These are phyloP conservation scores for Macadamia integrifolia DNA, from an alignment of 164 flowering plant species.

Conservation along the genomic window DNA sequence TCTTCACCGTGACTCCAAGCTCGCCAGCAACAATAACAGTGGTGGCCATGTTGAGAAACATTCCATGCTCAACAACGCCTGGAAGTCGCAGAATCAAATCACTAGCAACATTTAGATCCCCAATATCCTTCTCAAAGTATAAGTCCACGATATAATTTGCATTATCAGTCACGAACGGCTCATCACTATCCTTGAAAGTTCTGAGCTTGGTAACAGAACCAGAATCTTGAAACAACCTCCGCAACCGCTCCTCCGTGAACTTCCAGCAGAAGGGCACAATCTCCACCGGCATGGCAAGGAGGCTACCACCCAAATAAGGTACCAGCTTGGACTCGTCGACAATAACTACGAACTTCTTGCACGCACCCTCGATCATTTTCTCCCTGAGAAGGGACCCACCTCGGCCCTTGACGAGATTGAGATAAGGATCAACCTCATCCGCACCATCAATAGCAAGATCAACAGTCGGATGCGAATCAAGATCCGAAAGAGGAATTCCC, in stretches of 20 bases:
- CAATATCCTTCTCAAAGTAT: constrained; percentile 65
- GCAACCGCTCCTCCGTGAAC: constrained; percentile 47
- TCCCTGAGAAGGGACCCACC: constrained; percentile 89
- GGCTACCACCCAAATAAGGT: constrained; percentile 56
- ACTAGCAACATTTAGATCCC: constrained; percentile 67
- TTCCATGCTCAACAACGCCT: constrained; percentile 94
- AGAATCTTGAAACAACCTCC: constrained; percentile 42
- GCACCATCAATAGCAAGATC: constrained; percentile 95
- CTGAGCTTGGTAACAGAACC: constrained; percentile 75
- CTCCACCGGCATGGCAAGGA: constrained; percentile 85
- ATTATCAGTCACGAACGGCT: constrained; percentile 73
- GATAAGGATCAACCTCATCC: constrained; percentile 76
- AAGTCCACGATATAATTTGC: constrained; percentile 76
- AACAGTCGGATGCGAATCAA: constrained; percentile 60
- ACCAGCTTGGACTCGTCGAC: constrained; percentile 83
- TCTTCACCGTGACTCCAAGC: constrained; percentile 53
- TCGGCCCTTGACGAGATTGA: constrained; percentile 86
- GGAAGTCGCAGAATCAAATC: constrained; percentile 65
- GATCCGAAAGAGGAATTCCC: constrained; percentile 77
- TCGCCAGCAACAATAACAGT: constrained; percentile 76
- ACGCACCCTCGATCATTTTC: constrained; percentile 80
- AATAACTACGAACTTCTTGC: constrained; percentile 59
- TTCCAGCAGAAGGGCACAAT: constrained; percentile 83
- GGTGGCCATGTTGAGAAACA: constrained; percentile 95
- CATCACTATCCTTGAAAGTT: constrained; percentile 23